Conservation (phyloP, 805 yeast species). For the Candida schatavii region DNA sequence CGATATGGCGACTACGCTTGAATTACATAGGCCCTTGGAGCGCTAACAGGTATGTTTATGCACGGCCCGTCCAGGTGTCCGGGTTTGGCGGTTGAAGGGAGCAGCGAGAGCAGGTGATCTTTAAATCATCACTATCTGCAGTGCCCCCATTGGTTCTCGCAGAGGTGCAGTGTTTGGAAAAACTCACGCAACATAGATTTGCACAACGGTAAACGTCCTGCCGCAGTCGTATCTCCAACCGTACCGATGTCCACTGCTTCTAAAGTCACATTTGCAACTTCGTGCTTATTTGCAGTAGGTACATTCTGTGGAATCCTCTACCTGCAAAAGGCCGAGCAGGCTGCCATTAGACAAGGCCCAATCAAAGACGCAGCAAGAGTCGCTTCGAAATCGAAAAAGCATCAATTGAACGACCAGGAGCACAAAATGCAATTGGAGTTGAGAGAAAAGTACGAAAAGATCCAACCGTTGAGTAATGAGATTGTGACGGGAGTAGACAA, state of each 20-base stretch:
- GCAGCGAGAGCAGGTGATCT: too few species aligned
- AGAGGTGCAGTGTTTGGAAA: too few species aligned
- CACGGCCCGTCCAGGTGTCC: too few species aligned
- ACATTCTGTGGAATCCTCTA: slow-evolving; percentile 69
- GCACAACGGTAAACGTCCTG: too few species aligned
- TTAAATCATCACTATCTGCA: too few species aligned
- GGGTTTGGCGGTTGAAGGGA: too few species aligned
- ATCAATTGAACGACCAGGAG: slow-evolving; percentile 55
- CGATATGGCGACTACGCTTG: too few species aligned
- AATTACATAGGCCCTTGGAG: too few species aligned
- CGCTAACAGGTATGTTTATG: too few species aligned
- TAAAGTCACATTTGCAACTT: slow-evolving; percentile 64
- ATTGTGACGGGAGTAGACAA: slow-evolving; percentile 32
- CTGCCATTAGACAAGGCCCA: slow-evolving; percentile 77
- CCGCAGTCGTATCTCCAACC: too few species aligned
- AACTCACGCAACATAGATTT: too few species aligned
- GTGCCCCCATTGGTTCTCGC: too few species aligned
- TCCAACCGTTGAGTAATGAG: slow-evolving; percentile 56
- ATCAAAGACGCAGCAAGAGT: slow-evolving; percentile 74
- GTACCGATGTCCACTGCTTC: slow-evolving; percentile 77
- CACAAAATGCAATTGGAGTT: slow-evolving; percentile 64
- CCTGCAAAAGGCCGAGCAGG: slow-evolving; percentile 67
- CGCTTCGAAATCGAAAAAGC: slow-evolving; percentile 46
- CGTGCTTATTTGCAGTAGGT: slow-evolving; percentile 53
- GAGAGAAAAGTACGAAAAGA: slow-evolving; percentile 50